Conservation (phyloP, 163 green algal genomes). For the Coccomyxa subellipsoidea region DNA sequence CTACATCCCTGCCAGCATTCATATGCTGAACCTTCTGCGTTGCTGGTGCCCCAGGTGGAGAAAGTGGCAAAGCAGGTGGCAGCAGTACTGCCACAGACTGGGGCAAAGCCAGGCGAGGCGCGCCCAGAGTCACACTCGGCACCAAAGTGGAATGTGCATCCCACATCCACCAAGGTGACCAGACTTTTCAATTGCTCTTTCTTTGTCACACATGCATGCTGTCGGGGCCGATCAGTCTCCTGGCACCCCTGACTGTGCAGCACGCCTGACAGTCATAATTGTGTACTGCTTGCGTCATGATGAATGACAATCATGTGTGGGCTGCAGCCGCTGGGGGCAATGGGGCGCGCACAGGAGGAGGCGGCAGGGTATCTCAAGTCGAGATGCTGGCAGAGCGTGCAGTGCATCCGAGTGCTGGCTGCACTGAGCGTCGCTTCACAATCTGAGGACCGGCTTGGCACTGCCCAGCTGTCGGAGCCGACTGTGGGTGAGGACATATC, state of each 20-base stretch:
- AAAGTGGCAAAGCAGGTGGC: neutral
- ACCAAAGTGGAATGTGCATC: neutral
- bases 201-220: too few relatives aligned
- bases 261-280: neutral
- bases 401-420: neutral
- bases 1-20: too few relatives aligned
- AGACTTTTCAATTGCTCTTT: too few relatives aligned
- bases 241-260: neutral
- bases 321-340: neutral
- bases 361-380: neutral
- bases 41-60: neutral
- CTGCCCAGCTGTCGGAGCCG: neutral
- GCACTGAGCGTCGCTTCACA: neutral
- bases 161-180: neutral
- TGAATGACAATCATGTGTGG: neutral
- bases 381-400: neutral
- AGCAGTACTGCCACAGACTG: conserved; percentile 5
- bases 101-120: neutral
- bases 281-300: neutral
- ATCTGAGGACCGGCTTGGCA: neutral
- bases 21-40: too few relatives aligned
- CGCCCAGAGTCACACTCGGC: neutral
- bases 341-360: neutral
- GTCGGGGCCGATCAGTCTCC: too few relatives aligned
- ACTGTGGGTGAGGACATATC: neutral